These are phyloP conservation scores for Aspergillus neotritici DNA, from an alignment of 2,329 filamentous ascomycete species.

Conservation along the genomic window DNA sequence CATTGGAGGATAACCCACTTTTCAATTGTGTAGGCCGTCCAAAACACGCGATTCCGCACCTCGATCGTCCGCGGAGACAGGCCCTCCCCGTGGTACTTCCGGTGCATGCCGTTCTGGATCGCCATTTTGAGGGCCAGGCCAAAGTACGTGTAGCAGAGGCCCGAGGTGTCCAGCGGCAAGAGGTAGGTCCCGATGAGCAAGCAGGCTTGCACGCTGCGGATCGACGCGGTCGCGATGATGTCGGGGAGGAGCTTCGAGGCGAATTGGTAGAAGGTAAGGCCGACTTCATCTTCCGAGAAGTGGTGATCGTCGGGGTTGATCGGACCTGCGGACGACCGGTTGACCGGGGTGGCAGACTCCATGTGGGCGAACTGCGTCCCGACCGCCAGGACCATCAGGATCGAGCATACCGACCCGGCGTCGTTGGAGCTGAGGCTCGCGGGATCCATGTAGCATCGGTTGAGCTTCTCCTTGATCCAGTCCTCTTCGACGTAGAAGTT, in stretches of 20 bases:
- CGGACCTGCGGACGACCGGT: constrained; percentile 22
- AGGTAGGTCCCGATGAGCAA: constrained; percentile 53
- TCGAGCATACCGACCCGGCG: constrained; percentile 37
- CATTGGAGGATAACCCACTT: constrained; percentile 34
- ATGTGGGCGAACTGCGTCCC: constrained; percentile 43
- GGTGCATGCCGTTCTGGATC: constrained; percentile 57
- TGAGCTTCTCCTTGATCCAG: constrained; percentile 38
- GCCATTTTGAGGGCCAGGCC: constrained; percentile 53
- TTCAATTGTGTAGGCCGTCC: constrained; percentile 54
- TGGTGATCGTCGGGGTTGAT: constrained; percentile 28
- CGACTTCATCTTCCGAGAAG: constrained; percentile 50
- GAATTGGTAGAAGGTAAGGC: constrained; percentile 53
- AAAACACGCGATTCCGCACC: constrained; percentile 53
- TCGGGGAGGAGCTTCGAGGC: constrained; percentile 52
- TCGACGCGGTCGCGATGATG: constrained; percentile 51
- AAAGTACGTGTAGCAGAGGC: constrained; percentile 53
- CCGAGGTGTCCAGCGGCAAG: constrained; percentile 52
- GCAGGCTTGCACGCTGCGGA: constrained; percentile 56
- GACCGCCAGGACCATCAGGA: constrained; percentile 40
- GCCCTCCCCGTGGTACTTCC: constrained; percentile 45
- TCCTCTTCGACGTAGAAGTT: constrained; percentile 42
- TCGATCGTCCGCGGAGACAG: constrained; percentile 48
- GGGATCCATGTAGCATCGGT: constrained; percentile 34
- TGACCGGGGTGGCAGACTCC: constrained; percentile 35
- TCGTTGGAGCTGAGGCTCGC: constrained; percentile 33